phyloP scores from a whole-genome alignment of 495 filamentous ascomycete species.

The Trichoderma parareesei region DNA sequence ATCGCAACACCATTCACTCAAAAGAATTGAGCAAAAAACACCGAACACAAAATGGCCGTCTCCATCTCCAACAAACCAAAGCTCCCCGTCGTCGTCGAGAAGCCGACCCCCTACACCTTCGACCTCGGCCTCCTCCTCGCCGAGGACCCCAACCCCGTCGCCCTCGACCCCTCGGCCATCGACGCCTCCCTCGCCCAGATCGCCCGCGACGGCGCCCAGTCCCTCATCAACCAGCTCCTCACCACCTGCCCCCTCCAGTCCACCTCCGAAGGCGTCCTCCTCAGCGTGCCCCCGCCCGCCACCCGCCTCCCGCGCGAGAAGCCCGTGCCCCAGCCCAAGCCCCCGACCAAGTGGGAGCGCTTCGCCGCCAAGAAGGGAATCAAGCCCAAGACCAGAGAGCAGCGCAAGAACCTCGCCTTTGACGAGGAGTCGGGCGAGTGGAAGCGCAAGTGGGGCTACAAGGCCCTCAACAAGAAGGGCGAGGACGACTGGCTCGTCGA shows the following conservation, averaged over 20 bases:
- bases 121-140: constrained; percentile 80
- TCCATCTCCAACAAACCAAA: constrained; percentile 25
- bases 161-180: constrained; percentile 34
- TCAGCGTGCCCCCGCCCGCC: constrained; percentile 60
- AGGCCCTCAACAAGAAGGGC: constrained; percentile 72
- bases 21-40: neutral
- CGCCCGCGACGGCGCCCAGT: constrained; percentile 81
- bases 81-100: constrained; percentile 57
- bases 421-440: constrained; percentile 81
- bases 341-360: constrained; percentile 84
- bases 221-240: constrained; percentile 79
- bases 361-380: constrained; percentile 97
- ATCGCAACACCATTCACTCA: constrained; percentile 5
- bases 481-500: constrained; percentile 71
- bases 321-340: constrained; percentile 69
- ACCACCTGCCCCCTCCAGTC: constrained; percentile 68
- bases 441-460: constrained; percentile 88
- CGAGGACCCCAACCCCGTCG: constrained; percentile 73
- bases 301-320: constrained; percentile 81
- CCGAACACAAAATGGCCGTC: constrained; percentile 27
- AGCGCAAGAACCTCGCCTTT: constrained; percentile 61
- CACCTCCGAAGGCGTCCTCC: constrained; percentile 59
- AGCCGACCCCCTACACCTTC: constrained; percentile 85
- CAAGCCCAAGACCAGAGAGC: constrained; percentile 61
- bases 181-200: constrained; percentile 54